Percentiles rank a stretch among this genome's conserved stretches.
Evolutionary conservation across 768 basidiomycete species (phyloP).

Genomic region (Chlorophyllum brunneum): DNA sequence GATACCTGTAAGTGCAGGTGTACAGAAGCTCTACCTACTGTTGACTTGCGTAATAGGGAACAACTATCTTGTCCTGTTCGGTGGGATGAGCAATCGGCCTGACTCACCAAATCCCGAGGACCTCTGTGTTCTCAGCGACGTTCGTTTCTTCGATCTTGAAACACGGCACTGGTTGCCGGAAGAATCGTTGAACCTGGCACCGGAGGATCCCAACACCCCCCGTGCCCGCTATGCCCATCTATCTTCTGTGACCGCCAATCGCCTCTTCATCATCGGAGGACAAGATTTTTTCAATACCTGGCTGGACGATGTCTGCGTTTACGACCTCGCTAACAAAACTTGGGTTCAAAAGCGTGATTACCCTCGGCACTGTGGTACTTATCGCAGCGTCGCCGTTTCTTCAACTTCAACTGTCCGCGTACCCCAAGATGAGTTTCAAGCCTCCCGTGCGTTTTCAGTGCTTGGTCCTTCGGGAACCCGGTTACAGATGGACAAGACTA

Average conservation of each 20-base stretch:
- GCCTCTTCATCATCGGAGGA: conserved; percentile 90
- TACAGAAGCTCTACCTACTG: neutral
- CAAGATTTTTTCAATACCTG: conserved; percentile 93
- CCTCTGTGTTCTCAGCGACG: conserved; percentile 88
- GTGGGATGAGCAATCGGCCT: conserved; percentile 87
- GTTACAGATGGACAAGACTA: conserved; percentile 47
- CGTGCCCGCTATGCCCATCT: conserved; percentile 93
- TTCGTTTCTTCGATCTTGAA: conserved; percentile 82
- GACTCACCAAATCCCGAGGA: conserved; percentile 71
- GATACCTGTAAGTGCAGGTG: conserved; percentile 61
- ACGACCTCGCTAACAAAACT: conserved; percentile 64
- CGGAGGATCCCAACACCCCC: conserved; percentile 54
- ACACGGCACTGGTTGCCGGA: conserved; percentile 68
- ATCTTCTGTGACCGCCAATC: conserved; percentile 79
- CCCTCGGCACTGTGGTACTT: conserved; percentile 93
- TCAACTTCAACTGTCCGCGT: conserved; percentile 64
- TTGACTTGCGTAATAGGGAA: conserved; percentile 54
- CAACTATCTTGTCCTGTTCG: conserved; percentile 88
- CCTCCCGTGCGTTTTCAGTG: conserved; percentile 34
- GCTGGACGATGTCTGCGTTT: conserved; percentile 91
- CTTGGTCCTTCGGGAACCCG: conserved; percentile 56
- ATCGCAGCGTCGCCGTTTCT: conserved; percentile 88
- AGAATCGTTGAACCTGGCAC: conserved; percentile 28
- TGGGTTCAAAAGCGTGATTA: conserved; percentile 84
- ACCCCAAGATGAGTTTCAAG: conserved; percentile 56